Evolutionary conservation across 129 eudicot species (phyloP).

Genomic region (Flaveria ramosissima): DNA sequence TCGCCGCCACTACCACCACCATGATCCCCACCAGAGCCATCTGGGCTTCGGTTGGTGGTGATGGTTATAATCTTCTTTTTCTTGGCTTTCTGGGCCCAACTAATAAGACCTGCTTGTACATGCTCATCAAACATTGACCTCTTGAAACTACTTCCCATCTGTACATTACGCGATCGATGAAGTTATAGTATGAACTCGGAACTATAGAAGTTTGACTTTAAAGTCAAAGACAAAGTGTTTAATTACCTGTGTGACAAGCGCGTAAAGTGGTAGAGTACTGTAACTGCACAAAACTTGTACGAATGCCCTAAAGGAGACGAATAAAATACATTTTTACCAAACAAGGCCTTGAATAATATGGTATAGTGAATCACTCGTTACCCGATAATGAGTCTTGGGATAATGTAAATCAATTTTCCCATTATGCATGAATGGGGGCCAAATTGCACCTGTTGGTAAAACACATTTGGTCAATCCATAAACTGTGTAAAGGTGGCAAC

Average conservation of each 20-base stretch:
- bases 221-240: not conserved
- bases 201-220: not conserved
- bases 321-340: not conserved
- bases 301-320: constrained; percentile 52
- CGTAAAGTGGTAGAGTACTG: constrained; percentile 94
- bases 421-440: constrained; percentile 88
- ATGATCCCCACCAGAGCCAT: not conserved
- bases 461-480: not conserved
- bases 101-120: constrained; percentile 72
- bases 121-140: constrained; percentile 86
- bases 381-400: constrained; percentile 93
- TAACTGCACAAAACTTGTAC: constrained; percentile 90
- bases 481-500: no score
- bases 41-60: constrained; percentile 27
- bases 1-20: not conserved
- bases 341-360: not conserved
- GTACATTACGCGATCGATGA: constrained; percentile 8
- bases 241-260: constrained; percentile 93
- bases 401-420: constrained; percentile 69
- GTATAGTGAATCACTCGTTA: constrained; percentile 20
- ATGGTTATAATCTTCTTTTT: constrained; percentile 48
- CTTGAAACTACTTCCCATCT: constrained; percentile 95
- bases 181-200: not conserved
- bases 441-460: constrained; percentile 60
- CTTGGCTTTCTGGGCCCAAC: constrained; percentile 82